Base-by-base conservation (phyloP, 2,329 filamentous ascomycete genomes). In the Trichoderma pleuroti region DNA sequence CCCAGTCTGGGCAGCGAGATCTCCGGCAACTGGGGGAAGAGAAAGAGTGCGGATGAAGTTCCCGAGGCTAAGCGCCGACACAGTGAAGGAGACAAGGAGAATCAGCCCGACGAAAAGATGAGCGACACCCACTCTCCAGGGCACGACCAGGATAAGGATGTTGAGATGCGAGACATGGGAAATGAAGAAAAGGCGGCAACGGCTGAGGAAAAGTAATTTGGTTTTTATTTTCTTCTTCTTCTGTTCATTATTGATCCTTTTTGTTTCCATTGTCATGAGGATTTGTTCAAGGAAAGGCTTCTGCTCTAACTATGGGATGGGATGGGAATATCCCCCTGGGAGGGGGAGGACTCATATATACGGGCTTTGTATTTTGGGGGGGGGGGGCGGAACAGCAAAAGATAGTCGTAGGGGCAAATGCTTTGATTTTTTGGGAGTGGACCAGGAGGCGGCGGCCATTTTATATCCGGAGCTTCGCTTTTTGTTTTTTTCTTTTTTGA, bases 1-100 rank as follows among this genome's bases (percentile, higher is more conserved):
- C 46, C 36, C 8, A 49, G 32, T 63, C 52, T 79, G 2, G 70
- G 77, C 16, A 75, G 76, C 30, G 80, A 80, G 66, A 78, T 81
- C 26, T 75, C 75, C 0, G 76, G 78, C 32, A 80, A 74, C 68
- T 81, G 81, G 80, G 78, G 76, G 72, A 79, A 77, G 62, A 78
- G 76, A 60, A 76, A 77, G 10, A 72, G 74, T 21, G 71, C 78
- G 63, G 74, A 74, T 64, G 71, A 73, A 10, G 60, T 79, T 57
- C 75, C 75, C 26, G 75, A 76, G 42, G 78, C 76, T 46, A 75
- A 76, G 59, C 78, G 76, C 42, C 61, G 75, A 34, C 73, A 73
- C 9, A 80, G 77, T 49, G 80, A 84, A 49, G 81, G 81, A 0
- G 82, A 87, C 61, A 87, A 86, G 76, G 85, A 86, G 76, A 87